phyloP scores from a whole-genome alignment of 371 early-diverging fungal species.

The Mycotypha africana region DNA sequence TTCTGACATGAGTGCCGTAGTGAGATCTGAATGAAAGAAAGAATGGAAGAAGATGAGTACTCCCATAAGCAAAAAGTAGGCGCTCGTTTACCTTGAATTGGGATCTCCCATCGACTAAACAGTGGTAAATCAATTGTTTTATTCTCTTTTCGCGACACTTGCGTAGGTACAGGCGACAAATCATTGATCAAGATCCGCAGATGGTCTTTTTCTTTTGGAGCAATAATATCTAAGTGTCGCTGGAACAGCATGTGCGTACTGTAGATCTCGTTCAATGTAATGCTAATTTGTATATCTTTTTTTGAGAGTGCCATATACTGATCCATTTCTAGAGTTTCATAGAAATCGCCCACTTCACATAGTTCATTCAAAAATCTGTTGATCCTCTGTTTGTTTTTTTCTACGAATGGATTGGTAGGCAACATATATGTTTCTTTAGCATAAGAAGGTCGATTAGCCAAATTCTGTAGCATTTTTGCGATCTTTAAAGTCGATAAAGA shows the following conservation, averaged over 20 bases:
- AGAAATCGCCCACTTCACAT: constrained; percentile 92
- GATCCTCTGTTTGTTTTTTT: constrained; percentile 77
- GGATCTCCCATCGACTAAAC: constrained; percentile 91
- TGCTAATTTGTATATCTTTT: constrained; percentile 79
- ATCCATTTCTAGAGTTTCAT: constrained; percentile 92
- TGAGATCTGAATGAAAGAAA: constrained; percentile 28
- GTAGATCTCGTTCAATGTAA: constrained; percentile 89
- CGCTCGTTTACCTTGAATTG: constrained; percentile 62
- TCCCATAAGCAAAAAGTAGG: background rate
- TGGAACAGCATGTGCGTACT: constrained; percentile 78
- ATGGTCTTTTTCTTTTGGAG: constrained; percentile 74
- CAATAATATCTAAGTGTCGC: constrained; percentile 74
- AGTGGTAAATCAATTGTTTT: constrained; percentile 77
- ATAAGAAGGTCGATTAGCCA: constrained; percentile 89
- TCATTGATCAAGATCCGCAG: constrained; percentile 72
- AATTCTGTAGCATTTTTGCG: constrained; percentile 90
- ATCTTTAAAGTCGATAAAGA: constrained; percentile 40
- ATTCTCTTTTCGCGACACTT: constrained; percentile 80
- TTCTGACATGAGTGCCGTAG: constrained; percentile 58
- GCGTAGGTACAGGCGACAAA: constrained; percentile 67
- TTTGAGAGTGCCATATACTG: constrained; percentile 91
- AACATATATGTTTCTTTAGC: constrained; percentile 90
- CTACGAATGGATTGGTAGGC: constrained; percentile 80
- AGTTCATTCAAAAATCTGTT: constrained; percentile 81
- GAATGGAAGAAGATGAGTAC: background rate